Evolutionary conservation across 345 rosid species (phyloP).

Genomic region (Orychophragmus violaceus): DNA sequence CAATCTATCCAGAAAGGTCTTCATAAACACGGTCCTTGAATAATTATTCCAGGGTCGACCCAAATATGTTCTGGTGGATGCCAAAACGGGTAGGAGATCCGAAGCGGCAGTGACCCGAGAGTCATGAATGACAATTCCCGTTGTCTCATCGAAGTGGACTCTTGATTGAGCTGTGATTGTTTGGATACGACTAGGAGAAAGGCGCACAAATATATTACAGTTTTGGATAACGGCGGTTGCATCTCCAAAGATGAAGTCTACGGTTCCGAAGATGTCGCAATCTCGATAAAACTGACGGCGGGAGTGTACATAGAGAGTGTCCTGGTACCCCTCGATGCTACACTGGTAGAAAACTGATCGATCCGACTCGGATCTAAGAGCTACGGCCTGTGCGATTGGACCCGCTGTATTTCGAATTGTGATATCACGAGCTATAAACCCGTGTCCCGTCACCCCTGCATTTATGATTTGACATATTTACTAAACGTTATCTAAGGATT

Average conservation of each 20-base stretch:
- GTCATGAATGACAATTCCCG: slow-evolving; percentile 50
- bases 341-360: slow-evolving; percentile 56
- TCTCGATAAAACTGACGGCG: slow-evolving; percentile 56
- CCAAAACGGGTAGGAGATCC: slow-evolving; percentile 39
- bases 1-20: slow-evolving; percentile 40
- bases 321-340: slow-evolving; percentile 56
- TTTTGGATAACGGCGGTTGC: slow-evolving; percentile 49
- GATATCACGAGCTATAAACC: slow-evolving; percentile 49
- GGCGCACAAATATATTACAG: slow-evolving; percentile 44
- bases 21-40: slow-evolving; percentile 42
- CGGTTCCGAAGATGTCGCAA: slow-evolving; percentile 52
- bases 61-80: slow-evolving; percentile 45
- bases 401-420: slow-evolving; percentile 66
- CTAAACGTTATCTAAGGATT: too few species aligned
- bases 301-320: slow-evolving; percentile 55
- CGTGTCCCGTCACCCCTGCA: slow-evolving; percentile 54
- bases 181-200: slow-evolving; percentile 38
- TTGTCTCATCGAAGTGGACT: slow-evolving; percentile 50
- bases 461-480: too few species aligned
- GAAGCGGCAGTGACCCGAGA: slow-evolving; percentile 43
- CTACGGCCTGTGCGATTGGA: slow-evolving; percentile 55
- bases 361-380: slow-evolving; percentile 59
- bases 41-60: slow-evolving; percentile 57
- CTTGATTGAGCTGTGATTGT: slow-evolving; percentile 49
- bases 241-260: slow-evolving; percentile 56